Evolutionary conservation across 768 basidiomycete species (phyloP), one percentile per base, ranked within the genome.

Genomic region (Lentinula aciculospora): DNA sequence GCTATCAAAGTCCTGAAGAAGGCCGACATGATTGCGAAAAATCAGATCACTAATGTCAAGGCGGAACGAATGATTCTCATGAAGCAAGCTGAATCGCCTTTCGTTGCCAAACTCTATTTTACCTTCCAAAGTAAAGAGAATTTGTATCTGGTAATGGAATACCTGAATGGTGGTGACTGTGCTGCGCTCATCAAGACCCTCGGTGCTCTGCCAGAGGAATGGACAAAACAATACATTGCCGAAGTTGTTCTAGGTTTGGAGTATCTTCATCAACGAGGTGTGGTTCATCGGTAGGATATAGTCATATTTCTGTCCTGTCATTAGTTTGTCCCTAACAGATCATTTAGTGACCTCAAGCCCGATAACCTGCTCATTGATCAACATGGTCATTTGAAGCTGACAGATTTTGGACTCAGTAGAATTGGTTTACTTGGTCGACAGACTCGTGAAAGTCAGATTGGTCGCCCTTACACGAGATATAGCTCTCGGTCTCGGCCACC

Each of bases 21-120:
- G 77, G 93, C 94, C n/a, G 97, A 99, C 73, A 99, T 99, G 97
- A 98, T 99, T 70, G 92, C 97, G 39, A 99, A 99, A 82, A 99
- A 99, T 76, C 97, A 99, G 72, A 96, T 99, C 70, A 98, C 97
- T 49, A 99, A 98, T 69, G 97, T 99, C 71, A 98, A 98, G 74
- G 97, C 97, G 1, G 97, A 99, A 76, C 83, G 97, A 58, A 98
- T 97, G 87, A 99, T 99, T 66, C 81, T 99, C 64, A 99, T 99
- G 97, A 94, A 94, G 69, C 96, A 98, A 71, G 91, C 96, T 1
- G 94, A 97, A 71, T 97, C 94, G 8, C 96, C 97, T 15, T 96
- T 98, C 67, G 97, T 98, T 50, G 94, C 94, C 49, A 97, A 97
- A 72, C 78, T 99, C 32, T 99, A 89, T 76, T 99, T 95, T 74